A percentile compares a stretch with the other conserved stretches of the same genome.
These are phyloP conservation scores for Anthracocystis panici-leucophaei DNA, from an alignment of 1,284 basidiomycete species.

Conservation along the genomic window DNA sequence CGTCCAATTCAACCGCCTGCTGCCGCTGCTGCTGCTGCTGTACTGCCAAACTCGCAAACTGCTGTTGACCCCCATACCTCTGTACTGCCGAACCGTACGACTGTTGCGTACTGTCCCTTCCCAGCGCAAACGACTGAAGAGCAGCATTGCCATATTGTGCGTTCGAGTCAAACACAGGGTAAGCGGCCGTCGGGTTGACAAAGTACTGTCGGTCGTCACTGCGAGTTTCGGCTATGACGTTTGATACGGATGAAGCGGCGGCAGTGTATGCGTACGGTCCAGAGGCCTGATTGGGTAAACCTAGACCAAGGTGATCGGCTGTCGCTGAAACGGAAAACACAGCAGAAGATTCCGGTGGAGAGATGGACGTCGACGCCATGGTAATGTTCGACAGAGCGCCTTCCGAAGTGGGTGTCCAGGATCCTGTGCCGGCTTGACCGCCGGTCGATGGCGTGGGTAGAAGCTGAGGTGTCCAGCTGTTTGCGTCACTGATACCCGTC, in stretches of 20 bases:
- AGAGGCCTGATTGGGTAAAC: not conserved
- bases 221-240: conserved; percentile 2
- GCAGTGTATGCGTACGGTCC: conserved; percentile 8
- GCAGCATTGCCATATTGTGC: not conserved
- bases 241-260: conserved; percentile 1
- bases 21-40: conserved; percentile 2
- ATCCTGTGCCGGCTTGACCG: not conserved
- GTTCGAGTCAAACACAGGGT: not conserved
- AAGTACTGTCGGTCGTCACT: conserved; percentile 10
- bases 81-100: not conserved
- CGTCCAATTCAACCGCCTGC: conserved; percentile 11
- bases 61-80: not conserved
- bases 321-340: conserved; percentile 20
- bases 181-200: not conserved
- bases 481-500: not conserved
- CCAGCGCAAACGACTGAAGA: not conserved
- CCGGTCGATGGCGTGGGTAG: conserved; percentile 1
- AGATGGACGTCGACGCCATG: conserved; percentile 24
- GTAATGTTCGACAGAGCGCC: conserved; percentile 21
- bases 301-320: conserved; percentile 14
- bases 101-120: conserved; percentile 14
- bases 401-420: conserved; percentile 26
- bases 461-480: conserved; percentile 18
- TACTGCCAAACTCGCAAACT: not conserved
- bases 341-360: conserved; percentile 13